Percentiles rank a stretch among this genome's conserved stretches.
Conservation (phyloP, 441 rosid genomes). For the Corymbia citriodora region DNA sequence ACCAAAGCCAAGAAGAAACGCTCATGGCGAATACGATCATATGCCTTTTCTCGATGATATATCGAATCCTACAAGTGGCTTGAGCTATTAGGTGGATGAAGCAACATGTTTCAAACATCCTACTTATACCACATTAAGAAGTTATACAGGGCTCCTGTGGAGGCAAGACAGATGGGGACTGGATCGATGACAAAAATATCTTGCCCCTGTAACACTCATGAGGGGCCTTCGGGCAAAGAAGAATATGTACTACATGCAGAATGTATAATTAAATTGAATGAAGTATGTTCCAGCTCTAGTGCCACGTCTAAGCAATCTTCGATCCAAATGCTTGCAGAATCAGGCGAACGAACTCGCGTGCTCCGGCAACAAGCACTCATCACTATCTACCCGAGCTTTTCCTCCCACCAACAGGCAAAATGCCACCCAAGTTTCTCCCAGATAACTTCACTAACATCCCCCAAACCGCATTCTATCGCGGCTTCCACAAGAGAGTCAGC, state of each 20-base stretch:
- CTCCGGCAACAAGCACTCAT: not conserved
- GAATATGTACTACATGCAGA: not conserved
- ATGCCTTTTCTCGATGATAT: not conserved
- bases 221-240: not conserved
- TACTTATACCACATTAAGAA: not conserved
- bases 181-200: not conserved
- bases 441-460: not conserved
- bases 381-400: not conserved
- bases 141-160: not conserved
- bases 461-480: not conserved
- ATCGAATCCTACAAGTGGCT: not conserved
- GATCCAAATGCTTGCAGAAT: not conserved
- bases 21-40: not conserved
- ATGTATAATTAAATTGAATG: not conserved
- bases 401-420: not conserved
- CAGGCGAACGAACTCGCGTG: not conserved
- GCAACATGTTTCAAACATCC: not conserved
- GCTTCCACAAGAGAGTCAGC: not conserved
- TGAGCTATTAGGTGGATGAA: not conserved
- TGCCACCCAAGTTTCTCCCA: not conserved
- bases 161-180: not conserved
- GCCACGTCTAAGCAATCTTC: not conserved
- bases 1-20: not conserved
- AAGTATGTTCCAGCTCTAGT: not conserved
- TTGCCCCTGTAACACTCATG: not conserved